Evolutionary conservation across 2,329 filamentous ascomycete genomes (phyloP).

Genomic region (Knufia petricola): DNA sequence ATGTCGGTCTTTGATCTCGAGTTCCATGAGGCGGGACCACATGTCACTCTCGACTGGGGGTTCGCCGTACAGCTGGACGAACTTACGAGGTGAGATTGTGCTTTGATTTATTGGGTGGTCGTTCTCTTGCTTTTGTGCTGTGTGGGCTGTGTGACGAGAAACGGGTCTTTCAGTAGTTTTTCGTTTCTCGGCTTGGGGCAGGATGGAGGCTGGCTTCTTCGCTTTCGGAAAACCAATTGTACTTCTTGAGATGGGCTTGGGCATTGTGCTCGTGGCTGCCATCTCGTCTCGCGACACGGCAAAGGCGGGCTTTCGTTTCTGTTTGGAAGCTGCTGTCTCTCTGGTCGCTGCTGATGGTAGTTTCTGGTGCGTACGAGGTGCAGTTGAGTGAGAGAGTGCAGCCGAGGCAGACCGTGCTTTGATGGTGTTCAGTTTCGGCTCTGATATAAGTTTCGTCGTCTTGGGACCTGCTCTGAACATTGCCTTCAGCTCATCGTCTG

Average conservation of each 20-base stretch:
- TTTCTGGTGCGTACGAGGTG: conserved; percentile 17
- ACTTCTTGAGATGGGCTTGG: conserved; percentile 61
- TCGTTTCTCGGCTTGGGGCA: conserved; percentile 20
- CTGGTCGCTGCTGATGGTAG: conserved; percentile 26
- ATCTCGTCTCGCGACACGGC: conserved; percentile 35
- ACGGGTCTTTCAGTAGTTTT: conserved; percentile 15
- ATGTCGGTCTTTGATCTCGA: conserved; percentile 29
- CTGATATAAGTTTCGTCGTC: neutral
- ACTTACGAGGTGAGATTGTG: conserved; percentile 33
- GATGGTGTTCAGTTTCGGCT: conserved; percentile 29
- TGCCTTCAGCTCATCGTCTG: conserved; percentile 50
- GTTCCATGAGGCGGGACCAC: conserved; percentile 33
- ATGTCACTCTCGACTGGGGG: conserved; percentile 35
- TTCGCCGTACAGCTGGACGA: conserved; percentile 34
- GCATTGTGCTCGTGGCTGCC: conserved; percentile 49
- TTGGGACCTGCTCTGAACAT: conserved; percentile 57
- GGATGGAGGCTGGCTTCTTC: conserved; percentile 41
- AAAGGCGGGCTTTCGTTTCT: conserved; percentile 27
- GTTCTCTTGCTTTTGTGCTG: conserved; percentile 12
- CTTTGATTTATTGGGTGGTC: conserved; percentile 20
- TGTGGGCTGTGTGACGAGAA: conserved; percentile 15
- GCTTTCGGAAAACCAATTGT: conserved; percentile 82
- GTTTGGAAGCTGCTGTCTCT: conserved; percentile 28
- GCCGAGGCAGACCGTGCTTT: conserved; percentile 33
- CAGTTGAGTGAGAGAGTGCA: conserved; percentile 28